Evolutionary conservation across 192 early-diverging fungal species (phyloP).

Genomic region (Mortierella alpina): DNA sequence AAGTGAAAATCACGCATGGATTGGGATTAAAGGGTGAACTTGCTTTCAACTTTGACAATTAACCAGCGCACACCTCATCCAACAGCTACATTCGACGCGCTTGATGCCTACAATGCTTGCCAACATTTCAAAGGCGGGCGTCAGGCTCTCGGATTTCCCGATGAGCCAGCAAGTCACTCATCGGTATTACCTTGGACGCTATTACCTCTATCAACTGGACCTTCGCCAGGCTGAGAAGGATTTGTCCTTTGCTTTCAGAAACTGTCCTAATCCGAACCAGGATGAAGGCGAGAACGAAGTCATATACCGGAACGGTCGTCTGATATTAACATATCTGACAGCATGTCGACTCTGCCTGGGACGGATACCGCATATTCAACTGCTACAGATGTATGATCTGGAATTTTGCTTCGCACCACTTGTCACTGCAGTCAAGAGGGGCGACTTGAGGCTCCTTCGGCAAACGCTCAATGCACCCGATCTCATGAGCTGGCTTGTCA

Average conservation of each 20-base stretch:
- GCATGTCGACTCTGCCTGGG: slow-evolving; percentile 58
- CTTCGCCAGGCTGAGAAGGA: slow-evolving; percentile 48
- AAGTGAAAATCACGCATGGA: not conserved
- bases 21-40: not conserved
- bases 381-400: slow-evolving; percentile 52
- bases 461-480: slow-evolving; percentile 19
- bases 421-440: slow-evolving; percentile 34
- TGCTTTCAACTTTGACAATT: not conserved
- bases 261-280: slow-evolving; percentile 20
- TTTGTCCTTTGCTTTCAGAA: slow-evolving; percentile 56
- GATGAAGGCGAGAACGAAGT: slow-evolving; percentile 21
- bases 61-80: not conserved
- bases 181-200: slow-evolving; percentile 61
- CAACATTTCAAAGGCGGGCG: slow-evolving; percentile 50
- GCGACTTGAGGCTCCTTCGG: slow-evolving; percentile 40
- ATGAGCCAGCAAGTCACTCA: slow-evolving; percentile 62
- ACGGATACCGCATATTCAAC: slow-evolving; percentile 27
- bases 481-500: slow-evolving; percentile 40
- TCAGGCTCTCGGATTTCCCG: slow-evolving; percentile 48
- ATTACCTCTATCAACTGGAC: slow-evolving; percentile 55
- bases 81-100: slow-evolving; percentile 53
- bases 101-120: slow-evolving; percentile 58
- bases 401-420: slow-evolving; percentile 30
- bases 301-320: slow-evolving; percentile 49
- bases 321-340: slow-evolving; percentile 56